A percentile compares a stretch with the other conserved stretches of the same genome.
Evolutionary conservation across 768 basidiomycete genomes (phyloP).

Genomic region (Lactarius psammicola): DNA sequence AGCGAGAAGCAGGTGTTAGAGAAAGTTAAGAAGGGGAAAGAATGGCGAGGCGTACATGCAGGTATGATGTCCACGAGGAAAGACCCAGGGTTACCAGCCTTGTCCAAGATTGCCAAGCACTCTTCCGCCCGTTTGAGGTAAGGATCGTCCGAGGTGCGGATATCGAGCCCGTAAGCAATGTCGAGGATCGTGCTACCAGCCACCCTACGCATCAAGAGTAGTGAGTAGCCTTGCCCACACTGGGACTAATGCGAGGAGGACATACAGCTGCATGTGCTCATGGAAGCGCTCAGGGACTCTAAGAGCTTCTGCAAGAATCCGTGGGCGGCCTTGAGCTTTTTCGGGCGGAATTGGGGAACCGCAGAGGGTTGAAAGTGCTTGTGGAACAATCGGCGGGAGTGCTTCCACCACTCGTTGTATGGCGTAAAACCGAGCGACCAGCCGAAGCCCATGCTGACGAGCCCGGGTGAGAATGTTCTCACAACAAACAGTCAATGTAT

Average conservation of each 20-base stretch:
- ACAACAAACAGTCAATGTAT: not conserved
- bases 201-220: constrained; percentile 7
- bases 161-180: constrained; percentile 28
- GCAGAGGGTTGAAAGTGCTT: constrained; percentile 31
- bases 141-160: constrained; percentile 23
- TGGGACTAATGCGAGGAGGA: not conserved
- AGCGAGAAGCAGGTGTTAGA: no score
- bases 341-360: constrained; percentile 34
- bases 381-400: constrained; percentile 36
- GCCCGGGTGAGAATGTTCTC: not conserved
- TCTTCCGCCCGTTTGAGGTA: constrained; percentile 29
- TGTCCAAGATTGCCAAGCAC: constrained; percentile 22
- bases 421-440: constrained; percentile 32
- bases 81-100: constrained; percentile 29
- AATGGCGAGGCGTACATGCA: constrained; percentile 23
- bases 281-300: constrained; percentile 37
- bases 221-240: not conserved
- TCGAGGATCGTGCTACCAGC: constrained; percentile 28
- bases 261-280: constrained; percentile 40
- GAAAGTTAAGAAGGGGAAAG: no score
- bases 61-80: constrained; percentile 34
- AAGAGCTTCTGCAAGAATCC: constrained; percentile 37
- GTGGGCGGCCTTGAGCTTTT: constrained; percentile 36
- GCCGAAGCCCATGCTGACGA: constrained; percentile 26
- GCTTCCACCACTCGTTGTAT: constrained; percentile 38